These are phyloP conservation scores for Monilinia aucupariae DNA, from an alignment of 2,329 filamentous ascomycete genomes.

Conservation along the genomic window DNA sequence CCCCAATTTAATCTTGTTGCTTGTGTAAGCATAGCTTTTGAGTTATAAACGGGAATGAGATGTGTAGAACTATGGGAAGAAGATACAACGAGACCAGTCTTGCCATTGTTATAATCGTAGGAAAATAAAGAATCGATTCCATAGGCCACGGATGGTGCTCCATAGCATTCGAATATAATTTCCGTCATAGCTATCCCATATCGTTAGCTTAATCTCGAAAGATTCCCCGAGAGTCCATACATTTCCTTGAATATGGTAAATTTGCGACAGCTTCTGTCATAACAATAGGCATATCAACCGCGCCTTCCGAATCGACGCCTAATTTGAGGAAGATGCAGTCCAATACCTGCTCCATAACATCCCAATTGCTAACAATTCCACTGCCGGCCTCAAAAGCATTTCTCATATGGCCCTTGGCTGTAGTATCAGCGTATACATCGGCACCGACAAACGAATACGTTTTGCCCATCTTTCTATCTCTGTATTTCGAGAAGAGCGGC, in stretches of 20 bases:
- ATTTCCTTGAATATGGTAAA: conserved; percentile 78
- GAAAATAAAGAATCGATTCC: conserved; percentile 97
- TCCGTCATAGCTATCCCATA: conserved; percentile 77
- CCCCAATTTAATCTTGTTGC: conserved; percentile 93
- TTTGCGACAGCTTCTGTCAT: conserved; percentile 97
- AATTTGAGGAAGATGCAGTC: conserved; percentile 95
- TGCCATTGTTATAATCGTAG: conserved; percentile 80
- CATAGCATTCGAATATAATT: conserved; percentile 94
- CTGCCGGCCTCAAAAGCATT: conserved; percentile 87
- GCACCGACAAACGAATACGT: conserved; percentile 88
- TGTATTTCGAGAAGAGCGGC: conserved; percentile 90
- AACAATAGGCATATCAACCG: conserved; percentile 79
- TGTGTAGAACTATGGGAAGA: conserved; percentile 93
- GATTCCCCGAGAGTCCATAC: conserved; percentile 46
- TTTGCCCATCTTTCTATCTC: conserved; percentile 87
- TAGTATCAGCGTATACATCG: conserved; percentile 93
- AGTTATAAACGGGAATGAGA: conserved; percentile 85
- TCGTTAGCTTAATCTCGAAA: conserved; percentile 30
- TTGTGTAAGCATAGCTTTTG: conserved; percentile 76
- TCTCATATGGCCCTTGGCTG: conserved; percentile 82
- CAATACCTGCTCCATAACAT: conserved; percentile 89
- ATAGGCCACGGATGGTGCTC: conserved; percentile 81
- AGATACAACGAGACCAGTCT: conserved; percentile 80
- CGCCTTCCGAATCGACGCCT: conserved; percentile 73
- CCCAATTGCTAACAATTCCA: conserved; percentile 94